These are phyloP conservation scores for Pinus taeda DNA, from an alignment of 75 land plant species.

Conservation along the genomic window DNA sequence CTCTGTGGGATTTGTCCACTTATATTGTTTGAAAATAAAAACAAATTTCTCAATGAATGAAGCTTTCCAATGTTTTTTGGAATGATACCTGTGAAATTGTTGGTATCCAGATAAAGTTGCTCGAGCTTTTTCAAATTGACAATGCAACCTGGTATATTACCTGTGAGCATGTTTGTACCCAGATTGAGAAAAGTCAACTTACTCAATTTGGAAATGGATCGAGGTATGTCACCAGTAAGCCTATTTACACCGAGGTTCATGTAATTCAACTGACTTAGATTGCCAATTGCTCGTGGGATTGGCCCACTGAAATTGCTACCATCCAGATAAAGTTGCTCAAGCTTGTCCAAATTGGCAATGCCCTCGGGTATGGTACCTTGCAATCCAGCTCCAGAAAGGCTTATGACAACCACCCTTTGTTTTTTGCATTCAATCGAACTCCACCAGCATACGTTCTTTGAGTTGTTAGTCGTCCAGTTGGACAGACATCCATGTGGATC, in stretches of 20 bases:
- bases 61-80: conserved; percentile 40
- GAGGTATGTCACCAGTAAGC: conserved; percentile 43
- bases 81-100: conserved; percentile 29
- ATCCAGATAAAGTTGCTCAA: too few relatives aligned
- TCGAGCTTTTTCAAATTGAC: conserved; percentile 20
- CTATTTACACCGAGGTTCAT: conserved; percentile 39
- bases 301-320: conserved; percentile 19
- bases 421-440: too few relatives aligned
- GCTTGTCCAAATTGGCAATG: too few relatives aligned
- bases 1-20: conserved; percentile 37
- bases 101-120: conserved; percentile 17
- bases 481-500: too few relatives aligned
- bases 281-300: conserved; percentile 30
- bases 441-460: too few relatives aligned
- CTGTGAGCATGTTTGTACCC: conserved; percentile 31
- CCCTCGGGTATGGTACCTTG: too few relatives aligned
- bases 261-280: conserved; percentile 17
- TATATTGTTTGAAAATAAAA: conserved; percentile 22
- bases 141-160: conserved; percentile 23
- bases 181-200: conserved; percentile 37
- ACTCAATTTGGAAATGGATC: conserved; percentile 25
- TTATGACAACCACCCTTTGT: too few relatives aligned
- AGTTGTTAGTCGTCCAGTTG: too few relatives aligned
- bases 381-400: too few relatives aligned
- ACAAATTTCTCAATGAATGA: conserved; percentile 13